Conservation (phyloP, 257 asterid genomes). For the Plantago elongata region DNA sequence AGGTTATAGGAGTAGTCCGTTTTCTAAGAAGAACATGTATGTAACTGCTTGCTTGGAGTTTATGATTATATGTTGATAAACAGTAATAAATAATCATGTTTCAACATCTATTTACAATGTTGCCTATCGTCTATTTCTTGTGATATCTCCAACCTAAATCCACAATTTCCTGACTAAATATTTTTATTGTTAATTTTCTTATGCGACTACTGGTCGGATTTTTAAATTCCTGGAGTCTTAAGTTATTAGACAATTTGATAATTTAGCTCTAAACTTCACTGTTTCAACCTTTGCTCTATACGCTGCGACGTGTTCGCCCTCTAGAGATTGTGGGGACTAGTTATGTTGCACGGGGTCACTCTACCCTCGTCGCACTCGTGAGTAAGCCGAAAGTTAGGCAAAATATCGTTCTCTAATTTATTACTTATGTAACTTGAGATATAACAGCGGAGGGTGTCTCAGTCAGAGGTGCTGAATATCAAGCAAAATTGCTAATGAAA, state of each 20-base stretch:
- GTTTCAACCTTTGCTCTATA: conserved; percentile 30
- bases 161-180: background rate
- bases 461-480: background rate
- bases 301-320: conserved; percentile 90
- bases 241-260: no score
- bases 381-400: conserved; percentile 25
- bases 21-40: background rate
- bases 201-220: no score
- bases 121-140: no score
- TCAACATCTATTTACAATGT: no score
- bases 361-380: conserved; percentile 91
- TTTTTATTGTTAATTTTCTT: background rate
- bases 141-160: no score
- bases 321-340: conserved; percentile 62
- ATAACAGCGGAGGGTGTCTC: background rate
- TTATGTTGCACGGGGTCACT: conserved; percentile 95
- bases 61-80: background rate
- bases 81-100: background rate
- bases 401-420: conserved; percentile 5
- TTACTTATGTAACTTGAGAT: conserved; percentile 18
- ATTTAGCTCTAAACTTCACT: conserved; percentile 19
- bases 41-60: conserved; percentile 11
- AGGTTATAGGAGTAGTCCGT: background rate
- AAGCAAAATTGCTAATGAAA: conserved; percentile 11
- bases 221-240: no score